phyloP scores from a whole-genome alignment of 148 eudicot species.

The Mesembryanthemum crystallinum region DNA sequence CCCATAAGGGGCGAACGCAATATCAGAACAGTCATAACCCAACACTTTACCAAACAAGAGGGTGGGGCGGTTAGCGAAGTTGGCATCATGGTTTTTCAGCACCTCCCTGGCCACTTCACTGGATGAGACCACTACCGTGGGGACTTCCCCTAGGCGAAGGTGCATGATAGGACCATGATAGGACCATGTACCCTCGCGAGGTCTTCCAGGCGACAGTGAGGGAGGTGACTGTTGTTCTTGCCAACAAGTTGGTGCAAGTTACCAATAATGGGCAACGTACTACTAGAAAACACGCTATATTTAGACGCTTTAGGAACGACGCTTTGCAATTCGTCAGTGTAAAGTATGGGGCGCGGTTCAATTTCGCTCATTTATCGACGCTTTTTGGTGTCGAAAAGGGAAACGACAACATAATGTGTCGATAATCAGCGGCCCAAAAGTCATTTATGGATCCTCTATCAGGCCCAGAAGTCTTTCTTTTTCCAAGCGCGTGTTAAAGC shows the following conservation, averaged over 20 bases:
- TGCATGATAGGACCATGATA: conserved; percentile 36
- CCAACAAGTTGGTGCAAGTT: conserved; percentile 30
- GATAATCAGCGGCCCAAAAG: no score
- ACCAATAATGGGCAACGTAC: conserved; percentile 23
- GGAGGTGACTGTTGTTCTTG: not conserved
- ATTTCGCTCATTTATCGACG: no score
- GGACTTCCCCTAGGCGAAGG: conserved; percentile 28
- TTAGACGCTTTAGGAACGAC: no score
- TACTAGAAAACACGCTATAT: no score
- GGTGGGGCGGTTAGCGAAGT: conserved; percentile 24
- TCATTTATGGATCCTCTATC: no score
- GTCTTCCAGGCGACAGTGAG: conserved; percentile 11
- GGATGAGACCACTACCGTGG: conserved; percentile 24
- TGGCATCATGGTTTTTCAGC: conserved; percentile 27
- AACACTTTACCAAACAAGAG: conserved; percentile 7
- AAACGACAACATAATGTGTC: no score
- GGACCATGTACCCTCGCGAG: conserved; percentile 27
- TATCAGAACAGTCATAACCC: conserved; percentile 13
- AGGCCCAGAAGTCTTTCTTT: no score
- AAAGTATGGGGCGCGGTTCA: no score
- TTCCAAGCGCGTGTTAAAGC: no score
- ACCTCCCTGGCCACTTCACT: conserved; percentile 26
- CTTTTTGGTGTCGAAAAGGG: no score
- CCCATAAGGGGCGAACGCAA: conserved; percentile 23
- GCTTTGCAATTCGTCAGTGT: no score